Evolutionary conservation across 257 asterid genomes (phyloP).

Genomic region (Sherardia arvensis): DNA sequence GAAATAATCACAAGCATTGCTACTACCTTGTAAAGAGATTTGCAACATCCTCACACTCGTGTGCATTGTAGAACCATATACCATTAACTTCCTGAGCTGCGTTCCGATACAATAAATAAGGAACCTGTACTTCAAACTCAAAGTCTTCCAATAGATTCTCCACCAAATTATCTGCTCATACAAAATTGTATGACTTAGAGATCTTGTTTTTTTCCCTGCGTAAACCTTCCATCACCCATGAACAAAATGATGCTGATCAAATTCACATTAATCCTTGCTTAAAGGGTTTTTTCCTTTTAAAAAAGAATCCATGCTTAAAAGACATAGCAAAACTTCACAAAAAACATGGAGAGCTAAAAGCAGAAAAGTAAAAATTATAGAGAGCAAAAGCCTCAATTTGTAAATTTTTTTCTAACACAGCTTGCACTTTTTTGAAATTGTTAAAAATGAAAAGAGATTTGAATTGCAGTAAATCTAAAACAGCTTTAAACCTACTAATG

Average conservation of each 20-base stretch:
- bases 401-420: no score
- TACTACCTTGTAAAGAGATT: constrained; percentile 67
- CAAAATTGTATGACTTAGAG: background rate
- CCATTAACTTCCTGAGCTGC: constrained; percentile 86
- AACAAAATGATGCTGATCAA: no score
- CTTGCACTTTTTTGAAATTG: background rate
- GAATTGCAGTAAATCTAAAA: background rate
- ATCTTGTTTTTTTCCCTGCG: background rate
- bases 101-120: constrained; percentile 73
- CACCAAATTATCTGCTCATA: constrained; percentile 66
- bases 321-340: background rate
- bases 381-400: background rate
- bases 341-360: background rate
- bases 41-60: constrained; percentile 78
- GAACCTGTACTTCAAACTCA: constrained; percentile 77
- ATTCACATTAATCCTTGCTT: no score
- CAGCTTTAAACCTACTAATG: background rate
- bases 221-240: background rate
- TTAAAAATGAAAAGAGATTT: background rate
- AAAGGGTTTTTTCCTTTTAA: no score
- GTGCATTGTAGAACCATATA: constrained; percentile 83
- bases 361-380: no score
- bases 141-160: constrained; percentile 86
- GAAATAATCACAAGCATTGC: background rate
- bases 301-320: no score